Base-by-base conservation (phyloP, 176 grass and related monocot genomes). In the Phyllostachys edulis region DNA sequence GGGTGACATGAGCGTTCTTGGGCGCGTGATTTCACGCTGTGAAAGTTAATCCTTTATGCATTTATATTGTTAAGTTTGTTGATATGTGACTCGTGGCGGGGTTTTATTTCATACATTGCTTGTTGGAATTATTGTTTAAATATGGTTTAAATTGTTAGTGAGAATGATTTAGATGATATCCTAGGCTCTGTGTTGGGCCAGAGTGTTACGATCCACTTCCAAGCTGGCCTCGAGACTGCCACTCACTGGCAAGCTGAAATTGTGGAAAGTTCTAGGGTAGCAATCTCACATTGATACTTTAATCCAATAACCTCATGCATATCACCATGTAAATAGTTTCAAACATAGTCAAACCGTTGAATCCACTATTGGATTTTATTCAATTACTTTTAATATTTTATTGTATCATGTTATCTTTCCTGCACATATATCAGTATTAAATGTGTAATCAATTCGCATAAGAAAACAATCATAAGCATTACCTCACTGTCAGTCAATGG, bases 401-500 rank as follows among this genome's bases (percentile, higher is more conserved):
- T 16, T 80, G 45, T 5, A n/a, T 55, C 62, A 68, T 67, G 17
- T 23, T 42, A 57, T 55, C 9, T 56, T 57, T 71, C 69, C 15
- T 73, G 40, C 41, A 56, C n/a, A 37, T 3, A 73, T 45, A 88
- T 68, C 27, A 81, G 15, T 34, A 78, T 69, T 6, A 32, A 61
- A 86, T 67, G 24, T 8, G 14, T 27, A 32, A 42, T 47, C 4
- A 83, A 38, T 37, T 54, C 41, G 3, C 45, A 66, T 38, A 62
- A 79, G 62, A 74, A 42, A 36, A 73, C 8, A 75, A 39, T 57
- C 77, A 40, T 73, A 17, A 69, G 2, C 11, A 71, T 64, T 93
- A 96, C 96, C 93, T 99, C 96, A 82, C 93, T 99, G 47, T 96
- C 91, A 40, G 93, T 89, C 76, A 99, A 90, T 81, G 96, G 93